A percentile compares a stretch with the other conserved stretches of the same genome.
These are phyloP conservation scores for Trichosporon sp. DNA, from an alignment of 1,284 basidiomycete genomes.

Conservation along the genomic window DNA sequence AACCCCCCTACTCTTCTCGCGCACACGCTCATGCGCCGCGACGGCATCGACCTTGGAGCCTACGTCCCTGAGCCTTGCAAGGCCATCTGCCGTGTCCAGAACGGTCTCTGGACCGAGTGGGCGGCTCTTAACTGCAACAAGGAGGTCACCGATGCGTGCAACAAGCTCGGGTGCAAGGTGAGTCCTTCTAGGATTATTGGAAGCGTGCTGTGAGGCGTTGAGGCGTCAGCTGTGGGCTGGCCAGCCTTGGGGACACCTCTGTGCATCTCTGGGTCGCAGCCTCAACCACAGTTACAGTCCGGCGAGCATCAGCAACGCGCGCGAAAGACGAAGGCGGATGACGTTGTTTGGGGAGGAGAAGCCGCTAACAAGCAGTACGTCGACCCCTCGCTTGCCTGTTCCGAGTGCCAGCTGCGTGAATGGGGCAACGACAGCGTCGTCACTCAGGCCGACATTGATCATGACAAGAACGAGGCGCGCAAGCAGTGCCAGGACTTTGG, in stretches of 20 bases:
- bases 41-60: background rate
- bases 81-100: background rate
- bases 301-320: too few species aligned
- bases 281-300: too few species aligned
- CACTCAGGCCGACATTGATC: background rate
- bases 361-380: background rate
- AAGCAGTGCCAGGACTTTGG: background rate
- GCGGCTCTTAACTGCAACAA: background rate
- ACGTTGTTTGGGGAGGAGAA: background rate
- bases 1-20: background rate
- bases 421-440: background rate
- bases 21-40: background rate
- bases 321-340: background rate
- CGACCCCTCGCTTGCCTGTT: background rate
- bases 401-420: background rate
- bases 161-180: background rate
- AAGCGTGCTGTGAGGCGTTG: too few species aligned
- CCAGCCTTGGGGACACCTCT: too few species aligned
- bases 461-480: background rate
- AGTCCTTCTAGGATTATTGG: too few species aligned
- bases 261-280: too few species aligned
- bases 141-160: background rate
- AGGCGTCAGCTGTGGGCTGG: too few species aligned
- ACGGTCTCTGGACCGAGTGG: background rate
- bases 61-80: background rate